A percentile compares a stretch with the other conserved stretches of the same genome.
phyloP scores from a whole-genome alignment of 345 rosid species.

The Triadica sebifera region DNA sequence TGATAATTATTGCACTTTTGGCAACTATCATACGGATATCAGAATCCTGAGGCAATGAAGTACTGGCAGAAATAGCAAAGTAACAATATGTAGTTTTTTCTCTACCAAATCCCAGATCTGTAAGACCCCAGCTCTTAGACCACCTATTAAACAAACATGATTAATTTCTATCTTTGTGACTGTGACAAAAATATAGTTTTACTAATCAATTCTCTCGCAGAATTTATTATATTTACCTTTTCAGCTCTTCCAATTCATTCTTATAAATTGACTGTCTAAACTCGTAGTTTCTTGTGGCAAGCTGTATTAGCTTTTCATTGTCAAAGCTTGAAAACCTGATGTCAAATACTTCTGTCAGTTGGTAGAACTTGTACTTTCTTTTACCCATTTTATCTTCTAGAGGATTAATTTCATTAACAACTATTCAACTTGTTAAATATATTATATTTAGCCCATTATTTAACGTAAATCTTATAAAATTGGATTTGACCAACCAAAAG shows the following conservation, averaged over 20 bases:
- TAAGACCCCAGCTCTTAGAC: slow-evolving; percentile 46
- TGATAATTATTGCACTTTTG: slow-evolving; percentile 47
- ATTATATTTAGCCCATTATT: too few species aligned
- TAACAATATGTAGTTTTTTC: slow-evolving; percentile 62
- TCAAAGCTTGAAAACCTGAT: slow-evolving; percentile 40
- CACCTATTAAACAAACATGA: slow-evolving; percentile 34
- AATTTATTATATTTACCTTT: slow-evolving; percentile 30
- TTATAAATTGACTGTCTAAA: slow-evolving; percentile 44
- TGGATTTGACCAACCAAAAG: too few species aligned
- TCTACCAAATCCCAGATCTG: slow-evolving; percentile 58
- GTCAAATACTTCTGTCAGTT: background rate
- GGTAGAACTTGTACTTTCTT: too few species aligned
- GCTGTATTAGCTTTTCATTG: slow-evolving; percentile 35
- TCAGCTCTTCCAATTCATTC: slow-evolving; percentile 44
- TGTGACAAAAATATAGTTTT: too few species aligned
- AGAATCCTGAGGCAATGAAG: slow-evolving; percentile 41
- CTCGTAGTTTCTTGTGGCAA: slow-evolving; percentile 40
- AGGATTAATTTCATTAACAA: too few species aligned
- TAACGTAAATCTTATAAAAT: too few species aligned
- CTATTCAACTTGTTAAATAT: too few species aligned
- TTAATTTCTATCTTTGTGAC: too few species aligned
- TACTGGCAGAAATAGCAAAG: slow-evolving; percentile 42
- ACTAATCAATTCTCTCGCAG: too few species aligned
- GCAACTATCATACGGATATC: slow-evolving; percentile 33
- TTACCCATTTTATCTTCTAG: too few species aligned